Evolutionary conservation across 192 early-diverging fungal species (phyloP).

Genomic region (Entomortierella beljakovae): DNA sequence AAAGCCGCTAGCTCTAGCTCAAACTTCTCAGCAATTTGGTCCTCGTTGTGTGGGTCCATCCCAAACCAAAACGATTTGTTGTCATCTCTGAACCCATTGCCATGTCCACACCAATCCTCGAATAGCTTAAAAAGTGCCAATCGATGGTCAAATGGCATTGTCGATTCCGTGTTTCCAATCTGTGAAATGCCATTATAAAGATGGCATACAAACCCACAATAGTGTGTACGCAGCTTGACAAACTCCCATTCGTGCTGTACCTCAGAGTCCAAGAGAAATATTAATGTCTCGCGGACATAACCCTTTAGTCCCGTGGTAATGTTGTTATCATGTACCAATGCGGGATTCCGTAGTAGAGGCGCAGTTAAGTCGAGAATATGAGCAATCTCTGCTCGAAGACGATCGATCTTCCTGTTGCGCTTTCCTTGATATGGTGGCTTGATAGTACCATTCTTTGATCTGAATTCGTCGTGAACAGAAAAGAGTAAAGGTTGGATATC

Average conservation of each 20-base stretch:
- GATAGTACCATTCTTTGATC: conserved; percentile 55
- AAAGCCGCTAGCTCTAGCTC: conserved; percentile 82
- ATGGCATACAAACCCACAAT: conserved; percentile 89
- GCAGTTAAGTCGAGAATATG: conserved; percentile 79
- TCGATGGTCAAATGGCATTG: conserved; percentile 85
- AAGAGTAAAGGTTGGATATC: conserved; percentile 71
- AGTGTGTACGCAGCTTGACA: conserved; percentile 87
- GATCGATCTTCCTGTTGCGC: conserved; percentile 71
- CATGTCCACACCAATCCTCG: conserved; percentile 95
- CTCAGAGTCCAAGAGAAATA: conserved; percentile 81
- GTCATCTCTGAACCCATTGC: conserved; percentile 60
- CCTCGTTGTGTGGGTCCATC: conserved; percentile 72
- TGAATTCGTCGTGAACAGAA: conserved; percentile 71
- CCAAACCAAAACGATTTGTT: conserved; percentile 73
- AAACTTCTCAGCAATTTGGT: conserved; percentile 82
- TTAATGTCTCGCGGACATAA: conserved; percentile 82
- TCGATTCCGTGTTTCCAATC: conserved; percentile 46
- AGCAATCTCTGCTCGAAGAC: conserved; percentile 76
- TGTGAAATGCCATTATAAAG: conserved; percentile 80
- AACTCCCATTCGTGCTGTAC: conserved; percentile 90
- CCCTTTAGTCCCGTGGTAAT: conserved; percentile 72
- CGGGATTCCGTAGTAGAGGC: conserved; percentile 68
- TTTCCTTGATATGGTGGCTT: conserved; percentile 67
- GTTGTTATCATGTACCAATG: conserved; percentile 68
- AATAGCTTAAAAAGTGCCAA: conserved; percentile 83